A percentile compares a stretch with the other conserved stretches of the same genome.
These are phyloP conservation scores for Gossypium davidsonii DNA, from an alignment of 441 rosid species.

Conservation along the genomic window DNA sequence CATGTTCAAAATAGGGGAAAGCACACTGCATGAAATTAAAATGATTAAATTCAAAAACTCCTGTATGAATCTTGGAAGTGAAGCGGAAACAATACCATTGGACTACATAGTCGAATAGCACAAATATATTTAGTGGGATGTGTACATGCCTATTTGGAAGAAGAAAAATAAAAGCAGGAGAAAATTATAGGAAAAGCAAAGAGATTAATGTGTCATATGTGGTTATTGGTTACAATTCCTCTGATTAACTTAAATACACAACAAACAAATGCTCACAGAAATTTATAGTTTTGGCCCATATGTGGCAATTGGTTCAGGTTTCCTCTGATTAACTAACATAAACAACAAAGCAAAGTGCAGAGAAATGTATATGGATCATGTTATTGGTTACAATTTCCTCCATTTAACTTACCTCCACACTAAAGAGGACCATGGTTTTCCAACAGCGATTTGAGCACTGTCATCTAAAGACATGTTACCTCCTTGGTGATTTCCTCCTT, in stretches of 20 bases:
- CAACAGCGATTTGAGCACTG: constrained; percentile 46
- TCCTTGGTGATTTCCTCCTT: constrained; percentile 32
- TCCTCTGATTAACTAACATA: constrained; percentile 49
- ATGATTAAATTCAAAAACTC: constrained; percentile 22
- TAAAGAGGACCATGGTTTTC: constrained; percentile 80
- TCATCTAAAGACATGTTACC: constrained; percentile 42
- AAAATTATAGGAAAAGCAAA: constrained; percentile 4
- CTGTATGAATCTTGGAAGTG: constrained; percentile 5
- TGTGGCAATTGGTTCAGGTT: background rate
- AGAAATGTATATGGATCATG: background rate
- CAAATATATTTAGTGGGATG: background rate
- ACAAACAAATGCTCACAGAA: background rate
- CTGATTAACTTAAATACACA: constrained; percentile 54
- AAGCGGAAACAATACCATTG: background rate
- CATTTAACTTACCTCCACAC: constrained; percentile 78
- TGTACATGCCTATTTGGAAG: background rate
- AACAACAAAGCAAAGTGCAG: constrained; percentile 20
- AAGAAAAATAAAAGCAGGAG: constrained; percentile 1
- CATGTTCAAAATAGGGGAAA: constrained; percentile 96
- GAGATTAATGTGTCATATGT: background rate
- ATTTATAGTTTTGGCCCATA: background rate
- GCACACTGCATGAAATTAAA: constrained; percentile 59
- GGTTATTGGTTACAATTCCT: background rate
- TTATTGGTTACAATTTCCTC: background rate
- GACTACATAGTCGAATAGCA: background rate